A percentile compares a stretch with the other conserved stretches of the same genome.
phyloP scores from a whole-genome alignment of 139 green algal genomes.

The Tetradesmus obliquus region DNA sequence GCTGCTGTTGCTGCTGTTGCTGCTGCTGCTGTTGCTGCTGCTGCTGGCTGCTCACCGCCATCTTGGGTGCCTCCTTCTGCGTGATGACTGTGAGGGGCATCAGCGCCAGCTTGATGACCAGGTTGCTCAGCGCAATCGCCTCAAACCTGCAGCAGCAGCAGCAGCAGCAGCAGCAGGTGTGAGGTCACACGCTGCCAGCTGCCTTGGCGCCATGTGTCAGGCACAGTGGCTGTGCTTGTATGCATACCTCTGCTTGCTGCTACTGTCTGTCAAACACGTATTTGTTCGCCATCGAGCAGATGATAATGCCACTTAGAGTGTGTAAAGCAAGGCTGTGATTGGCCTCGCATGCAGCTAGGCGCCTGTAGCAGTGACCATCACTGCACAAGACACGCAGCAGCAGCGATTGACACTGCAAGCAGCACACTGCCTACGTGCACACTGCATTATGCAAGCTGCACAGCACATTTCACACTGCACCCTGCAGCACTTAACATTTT shows the following conservation, averaged over 20 bases:
- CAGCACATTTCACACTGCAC: no score
- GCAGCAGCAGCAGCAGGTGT: neutral
- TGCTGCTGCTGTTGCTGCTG: neutral
- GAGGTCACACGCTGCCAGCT: neutral
- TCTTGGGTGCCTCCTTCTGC: neutral
- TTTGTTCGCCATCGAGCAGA: no score
- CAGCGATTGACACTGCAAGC: no score
- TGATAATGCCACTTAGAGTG: no score
- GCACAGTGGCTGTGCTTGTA: neutral
- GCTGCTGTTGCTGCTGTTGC: neutral
- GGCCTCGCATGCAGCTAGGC: no score
- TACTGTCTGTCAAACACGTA: neutral
- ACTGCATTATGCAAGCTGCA: no score
- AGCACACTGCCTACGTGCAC: no score
- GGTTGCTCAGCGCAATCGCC: constrained; percentile 70
- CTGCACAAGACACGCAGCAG: no score
- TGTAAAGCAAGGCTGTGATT: no score
- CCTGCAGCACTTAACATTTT: no score
- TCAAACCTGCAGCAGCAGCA: constrained; percentile 55
- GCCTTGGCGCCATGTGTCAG: no score
- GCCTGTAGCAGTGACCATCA: no score
- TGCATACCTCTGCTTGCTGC: neutral
- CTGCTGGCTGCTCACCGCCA: neutral
- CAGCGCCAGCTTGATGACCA: constrained; percentile 38
- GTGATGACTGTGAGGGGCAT: constrained; percentile 1